Evolutionary conservation across 768 basidiomycete species (phyloP).

Genomic region (Gymnopilus junonius): DNA sequence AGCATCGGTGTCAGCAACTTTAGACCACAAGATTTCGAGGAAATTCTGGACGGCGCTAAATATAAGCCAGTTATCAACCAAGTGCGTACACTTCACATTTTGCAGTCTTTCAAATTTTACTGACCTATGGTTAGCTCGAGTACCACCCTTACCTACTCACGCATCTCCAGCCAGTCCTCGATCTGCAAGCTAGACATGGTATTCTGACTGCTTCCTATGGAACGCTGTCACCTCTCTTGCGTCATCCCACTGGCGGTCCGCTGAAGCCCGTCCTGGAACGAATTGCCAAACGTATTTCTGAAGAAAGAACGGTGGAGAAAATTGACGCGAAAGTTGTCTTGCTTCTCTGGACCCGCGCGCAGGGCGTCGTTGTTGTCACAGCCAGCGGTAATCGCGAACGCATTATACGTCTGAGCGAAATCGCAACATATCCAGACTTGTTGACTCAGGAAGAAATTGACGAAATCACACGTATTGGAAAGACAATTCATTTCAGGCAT

Average conservation of each 20-base stretch:
- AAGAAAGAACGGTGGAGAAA: slow-evolving; percentile 19
- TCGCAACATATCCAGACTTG: slow-evolving; percentile 33
- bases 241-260: slow-evolving; percentile 41
- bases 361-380: slow-evolving; percentile 36
- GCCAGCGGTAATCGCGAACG: slow-evolving; percentile 35
- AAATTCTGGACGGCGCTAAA: slow-evolving; percentile 45
- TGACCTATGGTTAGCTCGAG: slow-evolving; percentile 30
- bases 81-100: slow-evolving; percentile 30
- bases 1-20: slow-evolving; percentile 61
- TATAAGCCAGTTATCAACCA: slow-evolving; percentile 60
- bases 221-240: slow-evolving; percentile 38
- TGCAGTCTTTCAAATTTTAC: not conserved
- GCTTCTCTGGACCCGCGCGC: slow-evolving; percentile 37
- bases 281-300: slow-evolving; percentile 34
- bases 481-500: slow-evolving; percentile 37
- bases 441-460: slow-evolving; percentile 34
- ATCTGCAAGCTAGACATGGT: slow-evolving; percentile 38
- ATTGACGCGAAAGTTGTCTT: slow-evolving; percentile 30
- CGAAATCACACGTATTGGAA: slow-evolving; percentile 39
- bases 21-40: slow-evolving; percentile 46
- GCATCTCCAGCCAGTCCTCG: slow-evolving; percentile 38
- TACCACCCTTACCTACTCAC: slow-evolving; percentile 39
- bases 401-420: slow-evolving; percentile 33
- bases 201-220: slow-evolving; percentile 44
- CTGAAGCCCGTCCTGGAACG: slow-evolving; percentile 40